Evolutionary conservation across 75 land plant species (phyloP), one percentile per base, ranked within the genome.

Genomic region (Selaginella tamariscina): DNA sequence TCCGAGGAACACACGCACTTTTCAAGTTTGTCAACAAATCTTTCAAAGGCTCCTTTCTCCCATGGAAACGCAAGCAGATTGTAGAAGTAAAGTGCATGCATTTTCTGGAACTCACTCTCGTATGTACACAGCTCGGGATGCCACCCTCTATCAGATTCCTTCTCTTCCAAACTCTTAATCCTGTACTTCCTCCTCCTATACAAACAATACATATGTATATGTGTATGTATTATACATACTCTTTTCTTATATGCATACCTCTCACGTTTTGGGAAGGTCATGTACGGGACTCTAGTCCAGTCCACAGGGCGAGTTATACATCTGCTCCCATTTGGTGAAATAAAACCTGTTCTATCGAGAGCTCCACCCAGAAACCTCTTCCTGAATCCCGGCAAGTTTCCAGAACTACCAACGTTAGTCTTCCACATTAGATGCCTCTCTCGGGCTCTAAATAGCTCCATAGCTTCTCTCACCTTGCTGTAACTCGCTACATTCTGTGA

Each of bases 1-100:
- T n/a, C n/a, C n/a, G n/a, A n/a, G n/a, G n/a, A n/a, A n/a, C n/a
- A n/a, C n/a, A n/a, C n/a, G n/a, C n/a, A n/a, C n/a, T n/a, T 82
- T 74, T 87, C 91, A 66, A 84, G 65, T 63, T 81, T 79, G 54
- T 82, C 77, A 30, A 85, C 81, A 82, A 84, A 84, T 63, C 75
- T 76, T 23, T 87, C 85, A 64, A 81, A 82, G 81, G 78, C 80
- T 24, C 80, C 85, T 67, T 85, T 82, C 79, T 87, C 87, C 91
- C 91, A 87, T 0, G 91, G 91, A 67, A 70, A 80, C 1, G 85
- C 79, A 44, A 87, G 80, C 0, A 82, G 68, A 55, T 87, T 86
- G 31, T 84, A 71, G 73, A 80, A 87, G 68, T 78, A 82, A 24
- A 84, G 65, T 80, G 75, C 55, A 59, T 82, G 81, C 29, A 75